phyloP scores from a whole-genome alignment of 768 basidiomycete species.

The Tulasnella sp. region DNA sequence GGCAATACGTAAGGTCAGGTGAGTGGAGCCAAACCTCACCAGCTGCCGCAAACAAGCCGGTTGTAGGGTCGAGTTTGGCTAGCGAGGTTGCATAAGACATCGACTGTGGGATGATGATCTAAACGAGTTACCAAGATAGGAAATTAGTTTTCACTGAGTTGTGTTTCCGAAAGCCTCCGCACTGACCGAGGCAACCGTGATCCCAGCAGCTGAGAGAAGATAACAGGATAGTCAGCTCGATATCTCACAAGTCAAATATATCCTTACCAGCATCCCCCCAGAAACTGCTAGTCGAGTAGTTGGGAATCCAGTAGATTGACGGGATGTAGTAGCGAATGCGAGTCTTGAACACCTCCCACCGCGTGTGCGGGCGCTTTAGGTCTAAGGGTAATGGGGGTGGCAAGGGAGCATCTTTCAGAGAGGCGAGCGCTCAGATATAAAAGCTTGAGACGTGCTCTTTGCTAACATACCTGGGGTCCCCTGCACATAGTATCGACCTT shows the following conservation, averaged over 20 bases:
- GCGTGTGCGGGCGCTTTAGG: background rate
- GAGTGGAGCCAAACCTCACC: background rate
- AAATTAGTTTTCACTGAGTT: constrained; percentile 6
- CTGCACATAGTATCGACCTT: constrained; percentile 16
- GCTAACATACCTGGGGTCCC: background rate
- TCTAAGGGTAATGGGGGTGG: background rate
- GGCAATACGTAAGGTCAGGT: constrained; percentile 3
- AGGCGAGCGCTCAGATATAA: background rate
- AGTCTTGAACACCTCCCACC: constrained; percentile 35
- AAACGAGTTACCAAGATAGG: background rate
- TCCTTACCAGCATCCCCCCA: constrained; percentile 3
- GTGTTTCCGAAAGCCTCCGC: background rate
- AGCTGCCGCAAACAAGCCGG: constrained; percentile 53
- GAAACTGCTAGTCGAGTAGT: constrained; percentile 65
- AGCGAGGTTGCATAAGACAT: constrained; percentile 89
- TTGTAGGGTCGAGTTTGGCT: constrained; percentile 77
- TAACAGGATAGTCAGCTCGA: constrained; percentile 52
- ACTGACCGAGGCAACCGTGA: constrained; percentile 65
- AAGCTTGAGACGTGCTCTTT: background rate
- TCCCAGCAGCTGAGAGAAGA: constrained; percentile 77
- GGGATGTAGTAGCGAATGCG: constrained; percentile 72
- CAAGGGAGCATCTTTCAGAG: background rate
- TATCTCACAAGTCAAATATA: background rate
- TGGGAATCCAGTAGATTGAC: constrained; percentile 72
- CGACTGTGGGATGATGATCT: constrained; percentile 77